Conservation (phyloP, 495 filamentous ascomycete species). For the Podospora pseudocomata region DNA sequence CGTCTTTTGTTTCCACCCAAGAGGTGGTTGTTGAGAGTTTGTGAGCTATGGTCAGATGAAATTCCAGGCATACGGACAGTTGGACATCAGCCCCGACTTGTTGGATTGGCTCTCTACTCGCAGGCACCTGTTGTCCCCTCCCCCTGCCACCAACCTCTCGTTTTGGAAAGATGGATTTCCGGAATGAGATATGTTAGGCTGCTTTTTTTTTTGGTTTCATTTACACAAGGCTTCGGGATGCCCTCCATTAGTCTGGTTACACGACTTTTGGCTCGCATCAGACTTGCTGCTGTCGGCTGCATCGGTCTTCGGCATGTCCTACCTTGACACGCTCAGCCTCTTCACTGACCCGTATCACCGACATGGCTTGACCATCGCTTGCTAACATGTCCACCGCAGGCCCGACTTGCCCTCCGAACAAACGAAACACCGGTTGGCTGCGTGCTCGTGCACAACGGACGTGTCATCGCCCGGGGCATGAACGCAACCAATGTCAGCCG, state of each 20-base stretch:
- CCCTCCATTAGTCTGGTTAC: background rate
- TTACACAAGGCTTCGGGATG: background rate
- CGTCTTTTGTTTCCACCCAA: no score
- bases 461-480: conserved; percentile 82
- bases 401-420: conserved; percentile 69
- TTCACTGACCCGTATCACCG: background rate
- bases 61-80: background rate
- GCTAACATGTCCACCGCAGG: conserved; percentile 45
- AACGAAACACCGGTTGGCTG: conserved; percentile 96
- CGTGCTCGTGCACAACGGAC: conserved; percentile 72
- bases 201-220: background rate
- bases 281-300: conserved; percentile 2
- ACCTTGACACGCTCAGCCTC: conserved; percentile 7
- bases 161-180: background rate
- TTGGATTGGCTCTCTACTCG: background rate
- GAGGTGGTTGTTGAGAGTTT: background rate
- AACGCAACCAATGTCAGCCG: conserved; percentile 90
- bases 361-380: background rate
- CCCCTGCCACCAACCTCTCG: background rate
- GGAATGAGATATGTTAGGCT: background rate
- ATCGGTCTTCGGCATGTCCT: background rate
- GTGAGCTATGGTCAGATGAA: background rate
- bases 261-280: background rate
- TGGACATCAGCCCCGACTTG: background rate
- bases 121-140: background rate